A percentile compares a stretch with the other conserved stretches of the same genome.
Conservation (phyloP, 805 yeast genomes). For the Metschnikowia continentalis region DNA sequence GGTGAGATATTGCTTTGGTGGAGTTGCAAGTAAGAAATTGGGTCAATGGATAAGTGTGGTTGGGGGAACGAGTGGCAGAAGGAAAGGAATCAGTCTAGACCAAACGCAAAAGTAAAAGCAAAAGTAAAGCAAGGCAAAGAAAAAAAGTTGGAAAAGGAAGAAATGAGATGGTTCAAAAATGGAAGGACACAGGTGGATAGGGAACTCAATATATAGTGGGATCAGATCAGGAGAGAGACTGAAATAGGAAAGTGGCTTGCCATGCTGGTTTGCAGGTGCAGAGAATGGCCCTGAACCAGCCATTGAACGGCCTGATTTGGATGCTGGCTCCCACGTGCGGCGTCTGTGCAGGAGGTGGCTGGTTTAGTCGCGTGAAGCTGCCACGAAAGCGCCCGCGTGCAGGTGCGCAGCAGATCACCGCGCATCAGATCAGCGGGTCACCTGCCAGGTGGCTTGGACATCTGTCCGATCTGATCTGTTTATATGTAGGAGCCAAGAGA, state of each 20-base stretch:
- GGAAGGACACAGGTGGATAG: neutral
- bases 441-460: neutral
- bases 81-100: too few species aligned
- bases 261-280: constrained; percentile 6
- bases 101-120: too few species aligned
- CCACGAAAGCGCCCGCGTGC: neutral
- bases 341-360: constrained; percentile 1
- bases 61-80: too few species aligned
- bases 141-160: neutral
- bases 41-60: too few species aligned
- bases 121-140: neutral
- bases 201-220: neutral
- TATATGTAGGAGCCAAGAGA: neutral
- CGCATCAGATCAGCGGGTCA: neutral
- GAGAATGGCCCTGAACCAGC: constrained; percentile 6
- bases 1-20: too few species aligned
- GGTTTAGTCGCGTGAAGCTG: neutral
- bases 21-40: too few species aligned
- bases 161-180: too few species aligned
- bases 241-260: constrained; percentile 4
- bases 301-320: constrained; percentile 4
- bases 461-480: neutral
- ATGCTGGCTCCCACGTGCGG: neutral
- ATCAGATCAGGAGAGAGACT: constrained; percentile 6
- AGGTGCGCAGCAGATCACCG: neutral